Evolutionary conservation across 2,329 filamentous ascomycete species (phyloP).

Genomic region (Penicillium italicum): DNA sequence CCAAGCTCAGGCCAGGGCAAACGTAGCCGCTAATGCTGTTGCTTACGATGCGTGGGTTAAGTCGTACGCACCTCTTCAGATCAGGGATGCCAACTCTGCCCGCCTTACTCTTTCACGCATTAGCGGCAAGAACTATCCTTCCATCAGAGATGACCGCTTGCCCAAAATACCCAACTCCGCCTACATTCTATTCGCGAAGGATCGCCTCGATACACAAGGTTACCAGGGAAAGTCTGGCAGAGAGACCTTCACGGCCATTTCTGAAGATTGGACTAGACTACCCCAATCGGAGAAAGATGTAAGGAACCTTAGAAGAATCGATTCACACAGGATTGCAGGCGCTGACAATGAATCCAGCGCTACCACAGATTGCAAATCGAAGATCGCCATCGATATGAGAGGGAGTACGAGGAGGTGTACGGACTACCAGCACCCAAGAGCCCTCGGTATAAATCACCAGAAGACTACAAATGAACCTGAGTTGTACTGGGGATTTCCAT

Average conservation of each 20-base stretch:
- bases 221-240: slow-evolving; percentile 44
- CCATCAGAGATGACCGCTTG: slow-evolving; percentile 53
- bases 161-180: slow-evolving; percentile 44
- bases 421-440: slow-evolving; percentile 18
- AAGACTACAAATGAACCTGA: background rate
- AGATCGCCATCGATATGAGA: slow-evolving; percentile 34
- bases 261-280: slow-evolving; percentile 28
- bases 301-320: slow-evolving; percentile 8
- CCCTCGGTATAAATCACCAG: background rate
- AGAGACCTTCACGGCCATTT: slow-evolving; percentile 32
- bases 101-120: slow-evolving; percentile 40
- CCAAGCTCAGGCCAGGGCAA: slow-evolving; percentile 50
- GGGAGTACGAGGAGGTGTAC: slow-evolving; percentile 37
- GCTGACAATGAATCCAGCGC: slow-evolving; percentile 22
- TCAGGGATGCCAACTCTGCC: slow-evolving; percentile 58
- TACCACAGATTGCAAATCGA: slow-evolving; percentile 26
- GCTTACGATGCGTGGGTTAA: slow-evolving; percentile 55
- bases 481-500: background rate
- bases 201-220: slow-evolving; percentile 49
- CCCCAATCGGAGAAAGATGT: slow-evolving; percentile 38
- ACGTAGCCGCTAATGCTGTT: slow-evolving; percentile 42
- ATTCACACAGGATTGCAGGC: background rate
- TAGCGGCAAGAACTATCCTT: slow-evolving; percentile 14
- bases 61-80: slow-evolving; percentile 54
- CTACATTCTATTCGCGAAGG: slow-evolving; percentile 45